Conservation (phyloP, 352 stramenopile species). For the Phytophthora sp. region DNA sequence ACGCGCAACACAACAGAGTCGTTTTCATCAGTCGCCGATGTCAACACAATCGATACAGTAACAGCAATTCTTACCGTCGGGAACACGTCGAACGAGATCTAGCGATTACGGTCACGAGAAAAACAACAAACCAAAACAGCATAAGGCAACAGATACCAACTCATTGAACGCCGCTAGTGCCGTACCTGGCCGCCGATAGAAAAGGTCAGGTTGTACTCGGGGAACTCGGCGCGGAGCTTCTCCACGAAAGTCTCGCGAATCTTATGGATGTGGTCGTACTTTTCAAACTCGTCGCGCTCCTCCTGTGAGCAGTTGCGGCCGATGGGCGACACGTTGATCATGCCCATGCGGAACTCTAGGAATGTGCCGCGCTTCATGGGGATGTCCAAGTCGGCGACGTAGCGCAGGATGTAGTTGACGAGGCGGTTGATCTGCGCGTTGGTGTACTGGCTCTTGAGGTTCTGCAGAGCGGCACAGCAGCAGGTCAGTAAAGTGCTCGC, state of each 20-base stretch:
- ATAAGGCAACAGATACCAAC: background rate
- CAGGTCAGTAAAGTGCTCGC: background rate
- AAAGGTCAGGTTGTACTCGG: conserved; percentile 96
- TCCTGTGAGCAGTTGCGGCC: conserved; percentile 98
- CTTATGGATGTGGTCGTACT: conserved; percentile 95
- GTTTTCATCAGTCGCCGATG: background rate
- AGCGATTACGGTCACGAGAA: background rate
- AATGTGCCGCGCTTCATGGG: conserved; percentile 99
- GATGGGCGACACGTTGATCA: conserved; percentile 99
- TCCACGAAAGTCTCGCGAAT: conserved; percentile 96
- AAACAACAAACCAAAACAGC: background rate
- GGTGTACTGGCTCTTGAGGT: conserved; percentile 93
- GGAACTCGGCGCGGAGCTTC: conserved; percentile 94
- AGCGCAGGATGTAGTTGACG: conserved; percentile 97
- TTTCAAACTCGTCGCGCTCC: conserved; percentile 98
- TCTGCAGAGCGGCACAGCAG: conserved; percentile 48
- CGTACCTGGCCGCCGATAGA: conserved; percentile 95
- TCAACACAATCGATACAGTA: background rate
- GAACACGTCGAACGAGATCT: conserved; percentile 99
- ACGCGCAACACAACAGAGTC: conserved; percentile 5
- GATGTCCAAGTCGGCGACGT: conserved; percentile 95
- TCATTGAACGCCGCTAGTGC: background rate
- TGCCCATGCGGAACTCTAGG: conserved; percentile 98
- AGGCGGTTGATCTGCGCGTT: conserved; percentile 98
- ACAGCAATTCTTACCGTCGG: conserved; percentile 50